Conservation (phyloP, 225 moss, liverwort and hornwort species). For the Anthoceros angustus region DNA sequence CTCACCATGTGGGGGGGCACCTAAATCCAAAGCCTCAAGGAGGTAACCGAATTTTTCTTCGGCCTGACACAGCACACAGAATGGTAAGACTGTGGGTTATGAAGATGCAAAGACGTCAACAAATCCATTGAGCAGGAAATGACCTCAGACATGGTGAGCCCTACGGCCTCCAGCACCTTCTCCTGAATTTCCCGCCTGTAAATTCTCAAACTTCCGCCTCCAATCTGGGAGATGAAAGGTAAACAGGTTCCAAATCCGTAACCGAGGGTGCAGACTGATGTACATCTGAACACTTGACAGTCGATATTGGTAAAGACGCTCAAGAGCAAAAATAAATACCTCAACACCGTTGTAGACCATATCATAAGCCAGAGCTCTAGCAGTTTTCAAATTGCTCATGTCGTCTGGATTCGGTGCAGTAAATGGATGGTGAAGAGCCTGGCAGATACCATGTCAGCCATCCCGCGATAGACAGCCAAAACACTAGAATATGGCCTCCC, state of each 20-base stretch:
- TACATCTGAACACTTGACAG: not conserved
- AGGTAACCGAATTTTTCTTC: constrained; percentile 96
- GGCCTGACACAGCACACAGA: constrained; percentile 29
- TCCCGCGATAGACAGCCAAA: not conserved
- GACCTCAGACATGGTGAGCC: constrained; percentile 68
- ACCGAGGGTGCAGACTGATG: not conserved
- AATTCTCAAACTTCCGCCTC: constrained; percentile 94
- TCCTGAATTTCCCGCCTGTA: constrained; percentile 87
- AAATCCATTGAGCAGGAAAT: not conserved
- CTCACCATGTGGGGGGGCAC: constrained; percentile 97
- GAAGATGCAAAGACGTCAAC: not conserved
- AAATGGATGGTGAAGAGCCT: constrained; percentile 96
- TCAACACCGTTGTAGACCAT: constrained; percentile 98
- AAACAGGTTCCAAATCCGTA: not conserved
- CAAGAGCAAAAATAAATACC: constrained; percentile 21
- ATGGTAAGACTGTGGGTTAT: not conserved
- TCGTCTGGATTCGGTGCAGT: constrained; percentile 98
- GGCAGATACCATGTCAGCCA: constrained; percentile 11
- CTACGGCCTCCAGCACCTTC: constrained; percentile 68
- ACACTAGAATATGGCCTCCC: not conserved
- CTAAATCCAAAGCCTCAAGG: constrained; percentile 82
- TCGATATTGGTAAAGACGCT: not conserved
- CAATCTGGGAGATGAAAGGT: constrained; percentile 27
- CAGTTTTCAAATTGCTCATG: constrained; percentile 61
- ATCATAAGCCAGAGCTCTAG: constrained; percentile 93